A percentile compares a stretch with the other conserved stretches of the same genome.
phyloP scores from a whole-genome alignment of 2,329 filamentous ascomycete genomes.

The Biscogniauxia marginata region DNA sequence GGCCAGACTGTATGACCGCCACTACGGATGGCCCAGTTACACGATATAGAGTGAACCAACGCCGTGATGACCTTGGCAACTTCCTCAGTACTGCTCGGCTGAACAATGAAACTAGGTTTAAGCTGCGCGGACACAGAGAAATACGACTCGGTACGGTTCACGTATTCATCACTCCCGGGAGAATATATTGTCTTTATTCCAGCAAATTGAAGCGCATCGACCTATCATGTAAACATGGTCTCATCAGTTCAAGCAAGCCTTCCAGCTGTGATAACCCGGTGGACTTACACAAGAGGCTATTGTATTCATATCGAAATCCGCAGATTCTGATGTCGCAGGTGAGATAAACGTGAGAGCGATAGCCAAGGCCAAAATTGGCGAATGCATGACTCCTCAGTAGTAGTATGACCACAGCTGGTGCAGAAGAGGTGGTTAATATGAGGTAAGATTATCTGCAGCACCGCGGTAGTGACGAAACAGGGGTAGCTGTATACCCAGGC shows the following conservation, averaged over 20 bases:
- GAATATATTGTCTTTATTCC: slow-evolving; percentile 5
- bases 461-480: too few relatives aligned
- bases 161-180: slow-evolving; percentile 3
- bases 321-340: neutral
- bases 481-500: too few relatives aligned
- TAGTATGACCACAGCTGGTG: neutral
- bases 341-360: neutral
- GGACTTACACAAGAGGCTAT: neutral
- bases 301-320: neutral
- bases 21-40: neutral
- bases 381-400: neutral
- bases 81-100: neutral
- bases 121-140: slow-evolving; percentile 5
- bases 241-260: neutral
- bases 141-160: slow-evolving; percentile 7
- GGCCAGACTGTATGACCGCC: neutral
- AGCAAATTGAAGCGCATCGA: neutral
- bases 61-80: neutral
- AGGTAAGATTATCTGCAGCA: neutral
- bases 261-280: neutral
- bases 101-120: slow-evolving; percentile 5
- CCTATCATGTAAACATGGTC: neutral
- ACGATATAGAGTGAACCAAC: neutral
- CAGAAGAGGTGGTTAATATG: neutral
- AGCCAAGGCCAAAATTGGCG: neutral